These are phyloP conservation scores for Kluyveromyces siamensis DNA, from an alignment of 805 yeast species.

Conservation along the genomic window DNA sequence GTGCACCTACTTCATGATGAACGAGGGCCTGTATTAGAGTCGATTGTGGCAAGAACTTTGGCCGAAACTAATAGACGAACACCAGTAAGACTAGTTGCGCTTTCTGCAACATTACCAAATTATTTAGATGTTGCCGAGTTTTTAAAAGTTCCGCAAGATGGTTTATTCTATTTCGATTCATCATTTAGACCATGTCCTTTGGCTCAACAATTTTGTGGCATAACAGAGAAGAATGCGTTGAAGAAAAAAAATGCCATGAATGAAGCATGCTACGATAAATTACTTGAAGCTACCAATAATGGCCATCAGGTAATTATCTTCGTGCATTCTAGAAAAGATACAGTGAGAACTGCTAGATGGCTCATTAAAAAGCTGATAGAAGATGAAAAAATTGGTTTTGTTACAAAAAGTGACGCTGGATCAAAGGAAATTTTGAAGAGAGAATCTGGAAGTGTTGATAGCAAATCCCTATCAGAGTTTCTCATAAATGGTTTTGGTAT, in stretches of 20 bases:
- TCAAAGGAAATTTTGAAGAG: constrained; percentile 51
- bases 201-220: constrained; percentile 79
- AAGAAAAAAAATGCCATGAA: constrained; percentile 77
- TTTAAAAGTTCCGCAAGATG: constrained; percentile 53
- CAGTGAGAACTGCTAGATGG: constrained; percentile 73
- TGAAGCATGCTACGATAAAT: constrained; percentile 80
- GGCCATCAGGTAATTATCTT: constrained; percentile 79
- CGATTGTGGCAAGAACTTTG: constrained; percentile 69
- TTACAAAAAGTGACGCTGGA: constrained; percentile 42
- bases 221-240: constrained; percentile 73
- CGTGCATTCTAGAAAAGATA: constrained; percentile 91
- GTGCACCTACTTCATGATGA: constrained; percentile 88
- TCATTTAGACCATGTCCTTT: constrained; percentile 88
- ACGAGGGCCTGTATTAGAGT: constrained; percentile 91
- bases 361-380: constrained; percentile 53
- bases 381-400: constrained; percentile 38
- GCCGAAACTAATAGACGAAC: constrained; percentile 35
- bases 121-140: constrained; percentile 80
- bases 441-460: constrained; percentile 51
- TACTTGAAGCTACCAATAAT: constrained; percentile 50
- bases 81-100: constrained; percentile 64
- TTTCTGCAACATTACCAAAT: constrained; percentile 91
- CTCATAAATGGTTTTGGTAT: constrained; percentile 71
- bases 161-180: constrained; percentile 74
- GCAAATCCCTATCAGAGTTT: constrained; percentile 47